phyloP scores from a whole-genome alignment of 192 early-diverging fungal species.

The Gamsiella multidivaricata region DNA sequence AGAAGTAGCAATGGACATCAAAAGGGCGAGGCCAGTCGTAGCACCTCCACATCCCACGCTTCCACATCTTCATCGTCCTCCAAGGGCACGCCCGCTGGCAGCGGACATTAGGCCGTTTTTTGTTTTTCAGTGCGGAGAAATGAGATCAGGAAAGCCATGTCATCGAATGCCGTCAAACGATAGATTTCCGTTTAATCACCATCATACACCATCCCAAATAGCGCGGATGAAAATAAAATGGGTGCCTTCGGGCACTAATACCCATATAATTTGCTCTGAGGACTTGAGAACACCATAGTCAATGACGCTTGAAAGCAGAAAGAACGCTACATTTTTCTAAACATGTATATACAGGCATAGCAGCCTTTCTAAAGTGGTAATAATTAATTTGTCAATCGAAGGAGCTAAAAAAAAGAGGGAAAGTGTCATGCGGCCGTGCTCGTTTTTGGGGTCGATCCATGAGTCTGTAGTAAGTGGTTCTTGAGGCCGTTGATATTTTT shows the following conservation, averaged over 20 bases:
- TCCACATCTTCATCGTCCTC: background rate
- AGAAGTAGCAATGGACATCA: background rate
- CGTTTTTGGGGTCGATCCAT: constrained; percentile 58
- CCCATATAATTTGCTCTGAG: too few relatives aligned
- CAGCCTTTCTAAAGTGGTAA: constrained; percentile 2
- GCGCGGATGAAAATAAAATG: too few relatives aligned
- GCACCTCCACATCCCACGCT: background rate
- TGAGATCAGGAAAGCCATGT: background rate
- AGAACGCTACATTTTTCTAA: constrained; percentile 8
- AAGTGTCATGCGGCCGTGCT: constrained; percentile 8
- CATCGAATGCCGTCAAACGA: too few relatives aligned
- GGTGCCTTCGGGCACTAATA: too few relatives aligned
- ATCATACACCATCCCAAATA: too few relatives aligned
- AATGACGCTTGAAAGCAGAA: too few relatives aligned
- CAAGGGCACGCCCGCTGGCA: background rate
- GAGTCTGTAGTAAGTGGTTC: constrained; percentile 80
- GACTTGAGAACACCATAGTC: too few relatives aligned
- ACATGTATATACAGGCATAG: constrained; percentile 14
- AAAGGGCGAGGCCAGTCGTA: background rate
- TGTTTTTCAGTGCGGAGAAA: background rate
- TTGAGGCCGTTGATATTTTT: constrained; percentile 86
- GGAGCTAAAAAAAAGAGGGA: background rate
- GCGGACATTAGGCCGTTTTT: background rate
- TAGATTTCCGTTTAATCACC: too few relatives aligned
- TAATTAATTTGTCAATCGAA: too few relatives aligned